Evolutionary conservation across 2,329 filamentous ascomycete species (phyloP), one percentile per base, ranked within the genome.

Genomic region (Penicillium decumbens): DNA sequence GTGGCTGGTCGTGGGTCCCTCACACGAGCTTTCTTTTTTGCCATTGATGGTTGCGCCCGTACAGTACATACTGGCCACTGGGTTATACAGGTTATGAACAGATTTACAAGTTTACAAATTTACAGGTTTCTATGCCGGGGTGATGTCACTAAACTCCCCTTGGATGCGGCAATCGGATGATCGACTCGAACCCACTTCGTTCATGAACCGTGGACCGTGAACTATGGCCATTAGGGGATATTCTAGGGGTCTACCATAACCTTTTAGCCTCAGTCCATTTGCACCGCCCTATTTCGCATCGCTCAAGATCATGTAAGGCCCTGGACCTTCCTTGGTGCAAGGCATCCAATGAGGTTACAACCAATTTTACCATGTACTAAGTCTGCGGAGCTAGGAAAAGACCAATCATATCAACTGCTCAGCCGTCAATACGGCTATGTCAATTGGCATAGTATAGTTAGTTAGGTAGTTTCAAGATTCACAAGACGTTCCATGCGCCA

Each of bases 1-100:
- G 15, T 56, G 56, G 58, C 56, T 53, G 51, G 47, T 41, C 51
- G 47, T 53, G 53, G 58, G 53, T 54, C 55, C 44, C 38, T 35
- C 56, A 53, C 58, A 55, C 49, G 50, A 54, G 45, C 49, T 35
- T 43, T n/a, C 20, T 23, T 20, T 8, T 33, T 18, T 20, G 49
- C 45, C 49, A 18, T 18, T 18, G 15, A 18, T 18, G 15, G 25
- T 7, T 27, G 25, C 25, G 25, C 6, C 3, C 25, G 3, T 7
- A 27, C 25, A 18, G 15, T 18, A 18, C 15, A 18, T 18, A 18
- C 15, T 18, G 15, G 15, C 15, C 15, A 23, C 20, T 23, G 20
- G 15, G 20, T 33, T 18, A 6, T 32, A 32, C n/a, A 33, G 6
- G 29, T 33, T n/a, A n/a, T 6, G 3, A 8, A 33, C 15, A 30